A percentile compares a stretch with the other conserved stretches of the same genome.
phyloP scores from a whole-genome alignment of 1,139 yeast species.

The Meyerozyma elateridarum region DNA sequence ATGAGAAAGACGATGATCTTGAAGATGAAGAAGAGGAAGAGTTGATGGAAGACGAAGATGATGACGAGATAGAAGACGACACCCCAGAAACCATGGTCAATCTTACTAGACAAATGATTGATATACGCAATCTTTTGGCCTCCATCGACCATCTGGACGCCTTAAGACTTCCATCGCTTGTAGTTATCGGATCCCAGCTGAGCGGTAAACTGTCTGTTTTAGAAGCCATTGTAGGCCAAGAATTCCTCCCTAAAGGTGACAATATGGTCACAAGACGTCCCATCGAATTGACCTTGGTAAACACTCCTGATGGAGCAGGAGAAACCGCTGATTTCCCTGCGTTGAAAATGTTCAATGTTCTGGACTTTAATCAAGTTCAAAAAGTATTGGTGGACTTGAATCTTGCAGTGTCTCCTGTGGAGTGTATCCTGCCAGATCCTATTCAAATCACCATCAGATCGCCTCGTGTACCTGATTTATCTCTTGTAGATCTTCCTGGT shows the following conservation, averaged over 20 bases:
- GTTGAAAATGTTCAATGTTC: conserved; percentile 70
- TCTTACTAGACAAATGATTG: conserved; percentile 93
- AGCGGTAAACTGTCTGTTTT: conserved; percentile 94
- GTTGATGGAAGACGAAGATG: conserved; percentile 28
- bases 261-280: conserved; percentile 97
- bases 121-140: conserved; percentile 74
- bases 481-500: conserved; percentile 94
- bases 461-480: conserved; percentile 88
- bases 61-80: conserved; percentile 41
- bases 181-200: conserved; percentile 95
- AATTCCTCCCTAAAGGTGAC: conserved; percentile 88
- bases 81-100: conserved; percentile 78
- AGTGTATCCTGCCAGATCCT: conserved; percentile 87
- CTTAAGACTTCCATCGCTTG: conserved; percentile 85
- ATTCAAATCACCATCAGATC: conserved; percentile 87
- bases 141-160: conserved; percentile 75
- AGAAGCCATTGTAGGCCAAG: conserved; percentile 92
- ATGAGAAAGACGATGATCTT: conserved; percentile 12
- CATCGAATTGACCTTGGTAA: conserved; percentile 84
- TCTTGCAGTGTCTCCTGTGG: conserved; percentile 82
- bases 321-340: conserved; percentile 95
- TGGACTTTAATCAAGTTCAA: conserved; percentile 86
- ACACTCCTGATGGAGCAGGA: conserved; percentile 77
- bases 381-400: conserved; percentile 80
- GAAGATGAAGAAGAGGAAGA: conserved; percentile 28